Percentiles rank a stretch among this genome's conserved stretches.
phyloP scores from a whole-genome alignment of 1,284 basidiomycete genomes.

The Cystobasidium slooffiae region DNA sequence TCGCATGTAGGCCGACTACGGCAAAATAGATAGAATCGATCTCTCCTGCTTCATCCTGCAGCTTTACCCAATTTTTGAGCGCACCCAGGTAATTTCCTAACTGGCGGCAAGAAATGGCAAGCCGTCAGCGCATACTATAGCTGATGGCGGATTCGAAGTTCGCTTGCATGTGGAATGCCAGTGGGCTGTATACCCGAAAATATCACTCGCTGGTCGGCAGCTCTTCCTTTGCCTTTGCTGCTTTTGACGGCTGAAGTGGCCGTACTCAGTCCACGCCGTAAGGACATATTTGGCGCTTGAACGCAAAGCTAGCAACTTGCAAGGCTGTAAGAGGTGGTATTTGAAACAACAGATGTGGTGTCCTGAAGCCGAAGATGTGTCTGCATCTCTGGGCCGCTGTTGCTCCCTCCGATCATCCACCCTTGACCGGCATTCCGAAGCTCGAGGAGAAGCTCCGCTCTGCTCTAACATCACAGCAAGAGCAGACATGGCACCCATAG shows the following conservation, averaged over 20 bases:
- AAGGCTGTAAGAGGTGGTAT: too few species aligned
- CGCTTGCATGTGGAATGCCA: constrained; percentile 76
- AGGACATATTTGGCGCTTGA: neutral
- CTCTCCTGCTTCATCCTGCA: constrained; percentile 63
- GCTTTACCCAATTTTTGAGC: constrained; percentile 80
- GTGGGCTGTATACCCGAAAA: constrained; percentile 85
- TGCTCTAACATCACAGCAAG: too few species aligned
- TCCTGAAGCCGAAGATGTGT: too few species aligned
- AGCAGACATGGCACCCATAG: neutral
- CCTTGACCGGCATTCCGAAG: too few species aligned
- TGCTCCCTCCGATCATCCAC: too few species aligned
- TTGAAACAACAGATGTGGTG: too few species aligned
- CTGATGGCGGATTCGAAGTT: neutral
- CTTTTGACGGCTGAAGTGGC: neutral
- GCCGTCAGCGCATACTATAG: neutral
- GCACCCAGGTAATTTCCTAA: constrained; percentile 93
- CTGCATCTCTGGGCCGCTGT: too few species aligned
- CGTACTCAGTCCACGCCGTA: constrained; percentile 5
- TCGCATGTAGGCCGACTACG: constrained; percentile 88
- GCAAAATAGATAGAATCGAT: constrained; percentile 68
- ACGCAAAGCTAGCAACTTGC: too few species aligned
- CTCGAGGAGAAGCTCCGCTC: too few species aligned
- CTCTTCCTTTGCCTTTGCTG: constrained; percentile 27
- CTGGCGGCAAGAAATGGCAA: constrained; percentile 59
- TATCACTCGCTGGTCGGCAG: constrained; percentile 58